Conservation (phyloP, 768 basidiomycete species). For the Rossbeevera mucosa region DNA sequence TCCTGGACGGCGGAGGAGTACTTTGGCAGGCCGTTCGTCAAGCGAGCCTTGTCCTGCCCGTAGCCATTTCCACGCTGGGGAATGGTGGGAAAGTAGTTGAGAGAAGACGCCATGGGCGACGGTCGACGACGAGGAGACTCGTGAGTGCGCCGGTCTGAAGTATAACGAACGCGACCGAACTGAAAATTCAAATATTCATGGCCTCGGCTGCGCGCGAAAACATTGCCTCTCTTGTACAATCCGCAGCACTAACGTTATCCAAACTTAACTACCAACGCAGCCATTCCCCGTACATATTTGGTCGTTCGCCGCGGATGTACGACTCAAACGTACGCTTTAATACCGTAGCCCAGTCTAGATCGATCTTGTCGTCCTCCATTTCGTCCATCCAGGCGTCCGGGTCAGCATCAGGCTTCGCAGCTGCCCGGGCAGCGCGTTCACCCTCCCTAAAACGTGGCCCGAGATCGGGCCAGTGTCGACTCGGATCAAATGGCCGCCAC, state of each 20-base stretch:
- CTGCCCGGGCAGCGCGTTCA: slow-evolving; percentile 58
- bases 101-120: slow-evolving; percentile 41
- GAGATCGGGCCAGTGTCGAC: slow-evolving; percentile 88
- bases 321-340: slow-evolving; percentile 93
- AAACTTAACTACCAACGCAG: slow-evolving; percentile 18
- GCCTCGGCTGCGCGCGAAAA: slow-evolving; percentile 18
- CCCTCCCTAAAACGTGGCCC: slow-evolving; percentile 71
- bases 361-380: slow-evolving; percentile 51
- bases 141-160: slow-evolving; percentile 15
- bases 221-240: slow-evolving; percentile 23
- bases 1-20: slow-evolving; percentile 61
- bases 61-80: slow-evolving; percentile 45
- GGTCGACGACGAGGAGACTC: slow-evolving; percentile 10
- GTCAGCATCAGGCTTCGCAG: slow-evolving; percentile 16
- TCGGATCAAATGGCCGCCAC: slow-evolving; percentile 91
- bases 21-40: slow-evolving; percentile 41
- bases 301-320: slow-evolving; percentile 78
- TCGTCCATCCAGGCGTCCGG: slow-evolving; percentile 28
- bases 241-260: slow-evolving; percentile 17
- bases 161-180: slow-evolving; percentile 3
- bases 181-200: slow-evolving; percentile 15
- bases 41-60: slow-evolving; percentile 36
- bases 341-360: slow-evolving; percentile 84
- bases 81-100: slow-evolving; percentile 44
- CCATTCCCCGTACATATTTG: slow-evolving; percentile 93